Evolutionary conservation across 306 rosid species (phyloP), one percentile per base, ranked within the genome.

Genomic region (Trifolium subterraneum): DNA sequence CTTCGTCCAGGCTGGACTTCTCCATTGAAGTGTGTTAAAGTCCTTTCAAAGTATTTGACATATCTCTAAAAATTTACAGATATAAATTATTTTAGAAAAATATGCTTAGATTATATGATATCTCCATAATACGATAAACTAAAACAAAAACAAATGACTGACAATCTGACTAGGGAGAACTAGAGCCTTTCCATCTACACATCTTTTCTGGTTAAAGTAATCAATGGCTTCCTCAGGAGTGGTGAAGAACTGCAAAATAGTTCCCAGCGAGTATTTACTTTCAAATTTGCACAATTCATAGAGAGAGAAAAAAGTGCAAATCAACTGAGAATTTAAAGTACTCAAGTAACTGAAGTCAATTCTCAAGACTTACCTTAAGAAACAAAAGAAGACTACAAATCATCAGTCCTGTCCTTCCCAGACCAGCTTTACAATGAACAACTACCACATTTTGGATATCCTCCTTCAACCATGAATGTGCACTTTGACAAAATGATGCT

Each of bases 351-450:
- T 42, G 76, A 72, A 62, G 76, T 48, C 50, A 44, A 77, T 50
- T 62, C 52, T 66, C 35, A 70, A 44, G 51, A 67, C 82, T 83
- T 51, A 87, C 98, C 96, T 94, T 90, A 12, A 94, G 92, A 84
- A 73, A 88, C 73, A 94, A 78, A 79, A 94, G 97, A 82, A 94
- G 98, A 73, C 97, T 83, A 75, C 95, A 94, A 38, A 94, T 86
- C 98, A 94, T 90, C 87, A 94, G 69, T 75, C 98, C 98, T 35
- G 98, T 94, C 84, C 98, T 91, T 59, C 88, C 97, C 95, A 94
- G 82, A 68, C 97, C 98, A 82, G 98, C 98, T 87, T 94, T 91
- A 86, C 97, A 94, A 85, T 94, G 98, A 79, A 91, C 90, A 69
- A 90, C 98, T 54, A 94, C 96, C 42, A 91, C 97, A 79, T 94